Evolutionary conservation across 1,139 yeast species (phyloP).

Genomic region (Candida glucosophila): DNA sequence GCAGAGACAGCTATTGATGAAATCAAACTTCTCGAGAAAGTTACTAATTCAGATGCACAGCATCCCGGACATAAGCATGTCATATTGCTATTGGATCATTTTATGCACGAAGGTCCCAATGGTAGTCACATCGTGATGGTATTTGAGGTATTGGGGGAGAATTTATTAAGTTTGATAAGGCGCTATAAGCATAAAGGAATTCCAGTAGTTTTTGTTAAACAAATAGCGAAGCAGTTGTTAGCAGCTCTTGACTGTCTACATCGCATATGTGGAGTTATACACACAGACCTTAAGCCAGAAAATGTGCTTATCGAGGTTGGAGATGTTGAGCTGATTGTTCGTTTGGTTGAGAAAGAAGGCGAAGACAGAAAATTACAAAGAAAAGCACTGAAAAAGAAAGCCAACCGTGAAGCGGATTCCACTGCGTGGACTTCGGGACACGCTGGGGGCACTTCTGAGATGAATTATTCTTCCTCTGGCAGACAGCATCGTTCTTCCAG

Average conservation of each 20-base stretch:
- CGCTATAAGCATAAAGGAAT: constrained; percentile 66
- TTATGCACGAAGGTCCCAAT: constrained; percentile 62
- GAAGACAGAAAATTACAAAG: constrained; percentile 28
- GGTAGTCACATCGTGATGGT: constrained; percentile 81
- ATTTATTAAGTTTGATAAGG: constrained; percentile 60
- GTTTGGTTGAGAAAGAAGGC: constrained; percentile 42
- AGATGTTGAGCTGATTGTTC: constrained; percentile 64
- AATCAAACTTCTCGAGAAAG: constrained; percentile 50
- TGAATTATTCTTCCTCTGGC: constrained; percentile 31
- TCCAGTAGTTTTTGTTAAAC: constrained; percentile 68
- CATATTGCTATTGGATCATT: constrained; percentile 57
- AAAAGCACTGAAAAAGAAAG: constrained; percentile 19
- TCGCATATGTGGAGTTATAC: constrained; percentile 81
- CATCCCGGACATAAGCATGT: constrained; percentile 69
- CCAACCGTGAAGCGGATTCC: constrained; percentile 7
- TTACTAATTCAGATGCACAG: constrained; percentile 30
- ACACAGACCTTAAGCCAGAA: constrained; percentile 87
- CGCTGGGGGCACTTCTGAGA: too few species aligned
- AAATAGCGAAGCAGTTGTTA: constrained; percentile 69
- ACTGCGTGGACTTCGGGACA: too few species aligned
- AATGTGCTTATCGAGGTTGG: constrained; percentile 76
- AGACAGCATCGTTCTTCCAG: constrained; percentile 52
- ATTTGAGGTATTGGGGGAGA: constrained; percentile 82
- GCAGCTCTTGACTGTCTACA: constrained; percentile 76
- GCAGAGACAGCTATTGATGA: constrained; percentile 83